phyloP scores from a whole-genome alignment of 169 alveolate genomes.

The Condylostoma magnum region DNA sequence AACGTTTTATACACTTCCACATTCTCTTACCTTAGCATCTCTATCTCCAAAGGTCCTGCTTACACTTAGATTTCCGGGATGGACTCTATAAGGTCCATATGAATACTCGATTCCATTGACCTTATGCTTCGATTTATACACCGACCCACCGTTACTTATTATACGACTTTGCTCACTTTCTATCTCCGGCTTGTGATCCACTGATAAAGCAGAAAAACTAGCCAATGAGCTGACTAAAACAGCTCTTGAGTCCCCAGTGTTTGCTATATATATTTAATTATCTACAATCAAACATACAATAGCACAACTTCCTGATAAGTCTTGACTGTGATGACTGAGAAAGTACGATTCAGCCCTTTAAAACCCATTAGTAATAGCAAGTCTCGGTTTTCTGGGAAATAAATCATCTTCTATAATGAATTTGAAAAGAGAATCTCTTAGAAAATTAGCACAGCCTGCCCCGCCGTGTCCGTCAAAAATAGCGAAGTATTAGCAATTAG shows the following conservation, averaged over 20 bases:
- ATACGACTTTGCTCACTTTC: conserved; percentile 71
- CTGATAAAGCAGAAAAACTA: conserved; percentile 43
- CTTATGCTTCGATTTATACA: conserved; percentile 38
- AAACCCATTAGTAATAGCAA: conserved; percentile 71
- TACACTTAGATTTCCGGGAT: conserved; percentile 84
- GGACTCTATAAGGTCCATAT: conserved; percentile 78
- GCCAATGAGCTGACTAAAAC: conserved; percentile 61
- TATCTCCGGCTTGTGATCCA: conserved; percentile 81
- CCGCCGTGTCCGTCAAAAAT: conserved; percentile 94
- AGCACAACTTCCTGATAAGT: conserved; percentile 74
- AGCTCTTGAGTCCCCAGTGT: conserved; percentile 90
- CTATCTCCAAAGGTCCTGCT: conserved; percentile 75
- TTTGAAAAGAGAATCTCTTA: conserved; percentile 75
- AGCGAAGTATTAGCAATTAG: conserved; percentile 80
- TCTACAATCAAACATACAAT: conserved; percentile 57
- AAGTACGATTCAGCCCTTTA: conserved; percentile 61
- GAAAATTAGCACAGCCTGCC: conserved; percentile 76
- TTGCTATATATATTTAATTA: conserved; percentile 64
- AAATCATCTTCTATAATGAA: conserved; percentile 39
- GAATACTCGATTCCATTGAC: conserved; percentile 1
- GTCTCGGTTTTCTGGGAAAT: conserved; percentile 72
- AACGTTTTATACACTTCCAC: conserved; percentile 69
- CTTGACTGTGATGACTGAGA: conserved; percentile 42
- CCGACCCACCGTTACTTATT: conserved; percentile 58
- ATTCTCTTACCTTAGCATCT: conserved; percentile 60